Percentiles rank a stretch among this genome's conserved stretches.
Evolutionary conservation across 495 filamentous ascomycete genomes (phyloP).

Genomic region (Podospora didyma): DNA sequence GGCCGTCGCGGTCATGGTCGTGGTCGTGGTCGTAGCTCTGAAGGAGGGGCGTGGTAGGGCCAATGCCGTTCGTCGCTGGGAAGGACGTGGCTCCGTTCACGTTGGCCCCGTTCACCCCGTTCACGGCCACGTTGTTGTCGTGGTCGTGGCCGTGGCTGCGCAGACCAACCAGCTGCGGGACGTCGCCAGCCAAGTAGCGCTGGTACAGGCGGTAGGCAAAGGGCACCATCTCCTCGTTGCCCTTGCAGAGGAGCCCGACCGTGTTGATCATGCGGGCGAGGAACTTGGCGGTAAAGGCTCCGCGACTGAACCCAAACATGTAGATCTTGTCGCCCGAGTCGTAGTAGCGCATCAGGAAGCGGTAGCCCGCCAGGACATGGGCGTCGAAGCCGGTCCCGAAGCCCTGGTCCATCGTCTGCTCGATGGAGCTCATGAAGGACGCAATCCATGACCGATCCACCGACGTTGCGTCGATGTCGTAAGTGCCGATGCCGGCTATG

Average conservation of each 20-base stretch:
- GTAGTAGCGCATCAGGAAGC: constrained; percentile 16
- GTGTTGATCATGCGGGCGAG: constrained; percentile 14
- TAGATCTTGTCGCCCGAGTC: constrained; percentile 14
- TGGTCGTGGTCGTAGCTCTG: background rate
- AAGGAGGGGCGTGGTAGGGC: too few species aligned
- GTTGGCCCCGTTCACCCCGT: too few species aligned
- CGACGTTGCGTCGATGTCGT: constrained; percentile 9
- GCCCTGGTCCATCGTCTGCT: constrained; percentile 10
- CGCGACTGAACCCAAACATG: constrained; percentile 14
- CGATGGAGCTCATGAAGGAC: background rate
- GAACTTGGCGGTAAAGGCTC: constrained; percentile 15
- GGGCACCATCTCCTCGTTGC: constrained; percentile 16
- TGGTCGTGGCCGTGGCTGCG: too few species aligned
- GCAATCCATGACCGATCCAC: constrained; percentile 7
- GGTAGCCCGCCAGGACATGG: constrained; percentile 12
- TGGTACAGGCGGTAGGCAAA: constrained; percentile 15
- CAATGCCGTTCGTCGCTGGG: too few species aligned
- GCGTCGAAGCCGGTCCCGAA: constrained; percentile 12
- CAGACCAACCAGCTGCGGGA: too few species aligned
- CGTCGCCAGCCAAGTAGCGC: constrained; percentile 8
- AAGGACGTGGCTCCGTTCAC: too few species aligned
- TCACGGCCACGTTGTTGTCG: too few species aligned
- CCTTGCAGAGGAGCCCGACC: constrained; percentile 16
- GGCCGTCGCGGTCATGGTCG: background rate
- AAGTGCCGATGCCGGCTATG: constrained; percentile 16